phyloP scores from a whole-genome alignment of 352 stramenopile species.

The Aphanomyces astaci region DNA sequence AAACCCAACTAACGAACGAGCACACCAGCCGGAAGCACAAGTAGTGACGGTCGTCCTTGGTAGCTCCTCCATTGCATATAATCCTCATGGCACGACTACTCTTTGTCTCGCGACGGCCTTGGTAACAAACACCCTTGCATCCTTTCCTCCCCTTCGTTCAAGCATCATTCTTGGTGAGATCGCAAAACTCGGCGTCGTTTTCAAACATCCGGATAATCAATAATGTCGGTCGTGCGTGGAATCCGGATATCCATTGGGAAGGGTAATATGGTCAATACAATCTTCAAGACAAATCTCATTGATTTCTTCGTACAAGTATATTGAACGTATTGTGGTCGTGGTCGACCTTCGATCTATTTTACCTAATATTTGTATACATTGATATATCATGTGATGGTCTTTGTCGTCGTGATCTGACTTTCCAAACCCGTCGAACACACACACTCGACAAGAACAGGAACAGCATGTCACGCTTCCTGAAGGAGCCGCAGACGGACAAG shows the following conservation, averaged over 20 bases:
- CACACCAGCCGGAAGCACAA: too few species aligned
- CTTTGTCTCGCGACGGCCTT: too few species aligned
- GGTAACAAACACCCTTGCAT: too few species aligned
- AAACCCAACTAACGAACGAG: not conserved
- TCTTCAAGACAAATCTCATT: too few species aligned
- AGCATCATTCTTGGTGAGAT: too few species aligned
- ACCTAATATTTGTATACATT: not conserved
- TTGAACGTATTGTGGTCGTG: too few species aligned
- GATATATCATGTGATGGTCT: not conserved
- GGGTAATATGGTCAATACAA: too few species aligned
- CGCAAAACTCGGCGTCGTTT: not conserved
- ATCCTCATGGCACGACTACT: not conserved
- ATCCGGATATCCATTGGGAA: not conserved
- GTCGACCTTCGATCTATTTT: too few species aligned
- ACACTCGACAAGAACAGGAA: not conserved
- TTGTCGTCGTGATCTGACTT: not conserved
- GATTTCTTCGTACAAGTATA: too few species aligned
- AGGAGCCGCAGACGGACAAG: constrained; percentile 73
- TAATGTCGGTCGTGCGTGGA: not conserved
- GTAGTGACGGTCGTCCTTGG: too few species aligned
- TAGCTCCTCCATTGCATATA: not conserved
- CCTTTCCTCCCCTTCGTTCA: too few species aligned
- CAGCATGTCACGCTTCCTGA: constrained; percentile 78
- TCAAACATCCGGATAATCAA: not conserved
- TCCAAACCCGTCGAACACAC: too few species aligned